Conservation (phyloP, 2,329 filamentous ascomycete species). For the Aureobasidium sp. region DNA sequence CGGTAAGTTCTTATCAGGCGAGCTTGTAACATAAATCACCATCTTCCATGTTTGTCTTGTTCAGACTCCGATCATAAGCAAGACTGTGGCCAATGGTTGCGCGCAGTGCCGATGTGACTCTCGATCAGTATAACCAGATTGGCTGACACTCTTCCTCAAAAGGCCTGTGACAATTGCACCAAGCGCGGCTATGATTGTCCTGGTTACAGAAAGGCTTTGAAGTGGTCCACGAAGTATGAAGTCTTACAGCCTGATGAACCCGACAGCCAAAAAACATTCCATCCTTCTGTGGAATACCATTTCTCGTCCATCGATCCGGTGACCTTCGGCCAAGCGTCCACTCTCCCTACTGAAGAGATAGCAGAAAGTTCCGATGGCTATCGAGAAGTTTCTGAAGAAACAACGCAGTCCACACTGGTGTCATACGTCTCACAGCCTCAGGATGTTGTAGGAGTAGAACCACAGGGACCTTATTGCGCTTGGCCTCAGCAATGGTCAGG, state of each 20-base stretch:
- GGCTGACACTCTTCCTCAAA: background rate
- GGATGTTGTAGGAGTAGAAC: background rate
- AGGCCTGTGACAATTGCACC: conserved; percentile 37
- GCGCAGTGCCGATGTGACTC: background rate
- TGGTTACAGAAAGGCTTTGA: conserved; percentile 40
- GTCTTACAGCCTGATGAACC: conserved; percentile 30
- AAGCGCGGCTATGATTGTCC: conserved; percentile 38
- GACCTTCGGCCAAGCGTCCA: conserved; percentile 5
- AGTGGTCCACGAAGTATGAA: conserved; percentile 45
- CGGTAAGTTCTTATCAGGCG: conserved; percentile 15
- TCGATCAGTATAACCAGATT: background rate
- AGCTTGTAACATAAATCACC: background rate
- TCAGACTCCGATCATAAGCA: background rate
- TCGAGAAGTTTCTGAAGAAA: background rate
- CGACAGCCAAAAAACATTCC: conserved; percentile 4
- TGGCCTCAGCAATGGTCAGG: background rate
- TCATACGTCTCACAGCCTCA: background rate
- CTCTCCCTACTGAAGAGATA: background rate
- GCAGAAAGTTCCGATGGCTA: background rate
- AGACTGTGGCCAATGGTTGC: background rate
- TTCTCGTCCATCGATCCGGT: conserved; percentile 17
- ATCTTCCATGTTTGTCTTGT: background rate
- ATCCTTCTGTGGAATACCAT: conserved; percentile 17
- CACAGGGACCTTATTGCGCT: background rate
- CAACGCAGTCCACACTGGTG: too few relatives aligned